These are phyloP conservation scores for Aureobasidium leucospermi DNA, from an alignment of 2,329 filamentous ascomycete genomes.

Conservation along the genomic window DNA sequence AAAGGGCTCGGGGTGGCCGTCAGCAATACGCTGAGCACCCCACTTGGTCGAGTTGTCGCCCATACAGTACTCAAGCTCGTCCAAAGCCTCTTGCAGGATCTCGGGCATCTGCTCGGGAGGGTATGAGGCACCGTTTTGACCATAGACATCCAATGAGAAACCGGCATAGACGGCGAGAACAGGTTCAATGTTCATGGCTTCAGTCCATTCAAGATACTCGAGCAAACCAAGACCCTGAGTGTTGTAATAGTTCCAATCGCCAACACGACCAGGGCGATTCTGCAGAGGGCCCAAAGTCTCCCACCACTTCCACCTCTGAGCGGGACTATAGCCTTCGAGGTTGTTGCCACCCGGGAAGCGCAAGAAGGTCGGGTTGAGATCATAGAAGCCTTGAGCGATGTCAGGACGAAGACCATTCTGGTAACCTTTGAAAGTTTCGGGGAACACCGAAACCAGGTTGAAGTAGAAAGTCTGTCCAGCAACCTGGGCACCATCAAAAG, in stretches of 20 bases:
- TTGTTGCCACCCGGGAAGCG: constrained; percentile 48
- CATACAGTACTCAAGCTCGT: constrained; percentile 56
- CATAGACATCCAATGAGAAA: constrained; percentile 37
- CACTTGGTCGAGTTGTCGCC: constrained; percentile 47
- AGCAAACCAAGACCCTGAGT: constrained; percentile 54
- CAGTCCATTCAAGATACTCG: constrained; percentile 53
- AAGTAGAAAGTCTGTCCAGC: constrained; percentile 40
- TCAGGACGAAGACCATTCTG: constrained; percentile 46
- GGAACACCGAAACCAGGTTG: constrained; percentile 47
- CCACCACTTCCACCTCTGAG: constrained; percentile 44
- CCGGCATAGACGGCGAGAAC: constrained; percentile 52
- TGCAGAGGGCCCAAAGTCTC: constrained; percentile 44
- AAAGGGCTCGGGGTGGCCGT: constrained; percentile 56
- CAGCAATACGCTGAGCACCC: constrained; percentile 49
- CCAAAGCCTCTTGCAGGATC: constrained; percentile 50
- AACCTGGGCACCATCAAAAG: constrained; percentile 39
- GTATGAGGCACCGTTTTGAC: constrained; percentile 30
- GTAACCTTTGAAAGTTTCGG: constrained; percentile 47
- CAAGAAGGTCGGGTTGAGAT: constrained; percentile 39
- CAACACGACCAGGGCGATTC: constrained; percentile 39
- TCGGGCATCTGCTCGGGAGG: constrained; percentile 29
- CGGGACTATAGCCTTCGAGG: constrained; percentile 34
- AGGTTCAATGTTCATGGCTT: constrained; percentile 48
- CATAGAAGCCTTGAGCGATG: constrained; percentile 39
- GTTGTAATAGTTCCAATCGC: constrained; percentile 52